Base-by-base conservation (phyloP, 768 basidiomycete species). In the Tricholoma sp. region DNA sequence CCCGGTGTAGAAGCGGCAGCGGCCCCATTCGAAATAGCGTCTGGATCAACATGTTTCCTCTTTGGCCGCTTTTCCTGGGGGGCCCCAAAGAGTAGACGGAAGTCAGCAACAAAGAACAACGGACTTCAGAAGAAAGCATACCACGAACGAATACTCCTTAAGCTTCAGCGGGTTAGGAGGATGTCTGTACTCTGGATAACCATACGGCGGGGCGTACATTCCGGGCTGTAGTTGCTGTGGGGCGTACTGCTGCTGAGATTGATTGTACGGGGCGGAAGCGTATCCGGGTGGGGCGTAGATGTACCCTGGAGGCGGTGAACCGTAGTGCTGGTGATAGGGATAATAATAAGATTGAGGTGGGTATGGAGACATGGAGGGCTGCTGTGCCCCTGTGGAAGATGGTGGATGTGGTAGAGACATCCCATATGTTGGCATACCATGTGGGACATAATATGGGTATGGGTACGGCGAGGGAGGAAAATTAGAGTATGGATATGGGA, bases 371-470 rank as follows among this genome's bases (percentile, higher is more conserved):
- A 58, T 50, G 50, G 62, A 58, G 24, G 53, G 24, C 5, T 29
- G 47, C 10, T 2, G 27, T n/a, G 37, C 35, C 18, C 27, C 16
- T 8, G 53, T 29, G 62, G 64, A n/a, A 61, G 63, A 39, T 59
- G 21, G 61, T 43, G 52, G 56, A 5, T 34, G 58, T 14, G 54
- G 24, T 19, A 49, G 62, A 27, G 16, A 31, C 19, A 37, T 52
- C 11, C 35, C 32, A 32, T 62, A 63, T 6, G 64, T 67, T 12
- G 71, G 65, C 58, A 72, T 63, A n/a, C 66, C 54, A 59, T 69
- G 73, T 1, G 76, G 71, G 63, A 73, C 63, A 57, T 76, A 77
- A 62, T 74, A 78, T 8, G 74, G 72, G 29, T 70, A 65, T 21
- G 69, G 63, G 39, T 67, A 55, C 41, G 64, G 63, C 22, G 66